These are phyloP conservation scores for Pleodorina starrii DNA, from an alignment of 139 green algal genomes.

Conservation along the genomic window DNA sequence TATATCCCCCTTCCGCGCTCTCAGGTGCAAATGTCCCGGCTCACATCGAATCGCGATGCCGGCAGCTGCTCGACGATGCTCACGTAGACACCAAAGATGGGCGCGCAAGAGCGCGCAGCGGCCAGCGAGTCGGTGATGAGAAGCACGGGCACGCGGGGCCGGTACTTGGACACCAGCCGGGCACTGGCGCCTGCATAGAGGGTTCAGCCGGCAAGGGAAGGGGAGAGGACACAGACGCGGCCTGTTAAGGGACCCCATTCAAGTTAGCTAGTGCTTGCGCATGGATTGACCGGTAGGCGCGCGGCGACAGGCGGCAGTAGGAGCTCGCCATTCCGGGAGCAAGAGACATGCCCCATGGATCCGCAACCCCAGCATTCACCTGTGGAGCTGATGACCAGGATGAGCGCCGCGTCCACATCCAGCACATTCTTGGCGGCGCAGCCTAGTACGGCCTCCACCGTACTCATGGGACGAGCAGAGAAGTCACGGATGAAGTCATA, in stretches of 20 bases:
- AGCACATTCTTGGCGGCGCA: constrained; percentile 66
- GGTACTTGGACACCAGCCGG: constrained; percentile 78
- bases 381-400: constrained; percentile 63
- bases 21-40: too few species aligned
- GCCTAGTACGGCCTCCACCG: constrained; percentile 57
- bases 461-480: constrained; percentile 62
- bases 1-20: too few species aligned
- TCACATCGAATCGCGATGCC: constrained; percentile 37
- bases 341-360: too few species aligned
- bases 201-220: too few species aligned
- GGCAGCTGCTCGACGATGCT: constrained; percentile 64
- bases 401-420: constrained; percentile 60
- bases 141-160: constrained; percentile 69
- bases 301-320: too few species aligned
- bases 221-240: too few species aligned
- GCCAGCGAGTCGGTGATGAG: constrained; percentile 58
- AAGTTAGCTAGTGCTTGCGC: too few species aligned
- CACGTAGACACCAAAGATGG: constrained; percentile 59
- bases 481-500: constrained; percentile 76
- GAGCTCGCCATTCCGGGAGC: too few species aligned
- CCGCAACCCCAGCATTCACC: too few species aligned
- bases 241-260: too few species aligned
- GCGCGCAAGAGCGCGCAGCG: constrained; percentile 56
- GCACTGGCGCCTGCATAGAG: constrained; percentile 46
- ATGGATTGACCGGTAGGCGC: too few species aligned